Evolutionary conservation across 257 asterid species (phyloP).

Genomic region (Nicotiana sylvestris): DNA sequence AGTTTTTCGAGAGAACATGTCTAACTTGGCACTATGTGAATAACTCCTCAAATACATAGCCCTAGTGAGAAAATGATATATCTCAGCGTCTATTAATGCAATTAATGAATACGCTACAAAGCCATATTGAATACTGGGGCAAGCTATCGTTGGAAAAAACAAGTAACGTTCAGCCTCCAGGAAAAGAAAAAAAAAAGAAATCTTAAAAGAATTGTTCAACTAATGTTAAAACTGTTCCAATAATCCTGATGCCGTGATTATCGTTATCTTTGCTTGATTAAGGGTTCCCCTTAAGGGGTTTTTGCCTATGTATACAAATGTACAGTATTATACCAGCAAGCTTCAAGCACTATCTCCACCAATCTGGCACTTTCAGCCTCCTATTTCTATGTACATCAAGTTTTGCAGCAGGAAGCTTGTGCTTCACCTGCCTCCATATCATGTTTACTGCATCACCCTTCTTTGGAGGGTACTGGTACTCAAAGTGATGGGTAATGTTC

Average conservation of each 20-base stretch:
- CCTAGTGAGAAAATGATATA: neutral
- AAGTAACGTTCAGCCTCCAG: neutral
- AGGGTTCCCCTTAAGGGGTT: neutral
- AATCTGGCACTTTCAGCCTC: conserved; percentile 82
- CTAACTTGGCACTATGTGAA: neutral
- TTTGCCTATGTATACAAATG: conserved; percentile 13
- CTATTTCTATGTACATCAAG: conserved; percentile 72
- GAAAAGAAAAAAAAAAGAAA: neutral
- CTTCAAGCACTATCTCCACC: conserved; percentile 57
- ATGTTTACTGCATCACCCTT: conserved; percentile 78
- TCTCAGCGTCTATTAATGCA: neutral
- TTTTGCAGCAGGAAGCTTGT: conserved; percentile 57
- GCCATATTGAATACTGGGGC: neutral
- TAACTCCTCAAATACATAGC: neutral
- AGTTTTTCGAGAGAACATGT: neutral
- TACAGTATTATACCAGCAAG: conserved; percentile 26
- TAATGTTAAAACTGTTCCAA: neutral
- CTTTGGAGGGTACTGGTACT: conserved; percentile 73
- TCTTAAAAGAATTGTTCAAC: neutral
- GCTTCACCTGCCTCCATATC: conserved; percentile 87
- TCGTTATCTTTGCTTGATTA: neutral
- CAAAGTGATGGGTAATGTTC: conserved; percentile 66
- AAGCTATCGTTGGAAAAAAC: neutral
- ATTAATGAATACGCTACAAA: neutral
- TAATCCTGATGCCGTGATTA: neutral